Base-by-base conservation (phyloP, 2,329 filamentous ascomycete species). In the Stachybotrys chartarum region DNA sequence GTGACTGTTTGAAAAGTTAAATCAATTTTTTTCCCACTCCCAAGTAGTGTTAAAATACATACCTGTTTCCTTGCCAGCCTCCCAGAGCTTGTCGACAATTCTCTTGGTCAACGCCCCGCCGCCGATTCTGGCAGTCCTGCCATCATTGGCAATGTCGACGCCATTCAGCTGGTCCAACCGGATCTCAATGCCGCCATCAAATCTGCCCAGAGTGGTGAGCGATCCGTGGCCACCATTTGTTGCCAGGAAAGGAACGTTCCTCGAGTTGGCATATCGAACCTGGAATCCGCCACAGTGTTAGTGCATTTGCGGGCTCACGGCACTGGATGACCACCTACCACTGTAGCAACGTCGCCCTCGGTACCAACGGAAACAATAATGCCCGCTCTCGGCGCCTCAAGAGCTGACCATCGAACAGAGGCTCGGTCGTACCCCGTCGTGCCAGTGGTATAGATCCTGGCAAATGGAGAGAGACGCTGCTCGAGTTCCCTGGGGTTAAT, bases 171-270 rank as follows among this genome's bases (percentile, higher is more conserved):
- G 65, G 39, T 61, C 58, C 57, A 79, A 55, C 52, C 68, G 70
- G 55, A 79, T 78, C 53, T 72, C 67, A 17, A 79, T 73, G 3
- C 76, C 77, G 53, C 68, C 63, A 5, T 72, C 56, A 66, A 78
- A 72, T 49, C 64, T 65, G 1, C 71, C 73, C n/a, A 79, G 59
- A 0, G 73, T 74, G 50, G 66, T 73, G 48, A 75, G 63, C 8
- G 72, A 64, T 4, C 77, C 78, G 58, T 81, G 78, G 1, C 66
- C 70, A 12, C 75, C 74, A 60, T 74, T 77, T 58, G 68, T 72
- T 5, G 75, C 71, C 16, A 81, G 69, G 58, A 80, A 77, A 0
- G 77, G 72, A 3, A 78, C 55, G 8, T 70, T 58, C 44, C 69
- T 62, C 51, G 68, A 57, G 57, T 72, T 75, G 35, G 78, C 76